A percentile compares a stretch with the other conserved stretches of the same genome.
Evolutionary conservation across 192 early-diverging fungal species (phyloP).

Genomic region (Physocladia obscura): DNA sequence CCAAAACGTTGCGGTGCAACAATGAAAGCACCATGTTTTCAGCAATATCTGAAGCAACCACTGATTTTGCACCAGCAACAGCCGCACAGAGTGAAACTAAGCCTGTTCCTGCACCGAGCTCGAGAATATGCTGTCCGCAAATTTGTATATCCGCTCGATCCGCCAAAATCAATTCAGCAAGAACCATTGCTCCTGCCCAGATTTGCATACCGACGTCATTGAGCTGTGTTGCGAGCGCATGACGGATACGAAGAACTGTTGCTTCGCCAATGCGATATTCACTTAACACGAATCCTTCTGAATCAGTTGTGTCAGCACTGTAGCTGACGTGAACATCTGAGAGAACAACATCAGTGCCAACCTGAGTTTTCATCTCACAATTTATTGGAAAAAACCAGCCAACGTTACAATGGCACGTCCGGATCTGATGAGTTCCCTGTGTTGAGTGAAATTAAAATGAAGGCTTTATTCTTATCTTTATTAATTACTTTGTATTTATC

Average conservation of each 20-base stretch:
- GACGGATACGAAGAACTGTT: neutral
- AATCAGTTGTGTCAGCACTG: neutral
- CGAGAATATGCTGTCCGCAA: conserved; percentile 1
- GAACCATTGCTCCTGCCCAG: conserved; percentile 38
- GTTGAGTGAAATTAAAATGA: no score
- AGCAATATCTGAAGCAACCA: conserved; percentile 33
- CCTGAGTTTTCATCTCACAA: no score
- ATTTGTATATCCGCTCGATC: neutral
- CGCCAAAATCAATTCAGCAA: conserved; percentile 28
- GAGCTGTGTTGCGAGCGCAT: conserved; percentile 2
- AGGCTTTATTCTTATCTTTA: no score
- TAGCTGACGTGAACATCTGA: neutral
- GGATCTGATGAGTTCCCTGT: no score
- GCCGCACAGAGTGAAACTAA: conserved; percentile 15
- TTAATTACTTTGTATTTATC: neutral
- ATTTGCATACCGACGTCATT: conserved; percentile 26
- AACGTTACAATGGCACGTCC: no score
- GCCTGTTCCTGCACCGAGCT: conserved; percentile 36
- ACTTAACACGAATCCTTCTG: neutral
- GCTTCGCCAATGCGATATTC: neutral
- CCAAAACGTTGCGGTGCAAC: conserved; percentile 12
- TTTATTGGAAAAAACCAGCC: no score
- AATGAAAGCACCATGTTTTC: conserved; percentile 2
- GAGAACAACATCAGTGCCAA: neutral
- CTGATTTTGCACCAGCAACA: neutral